Percentiles rank a stretch among this genome's conserved stretches.
These are phyloP conservation scores for Cucurbita moschata DNA, from an alignment of 306 rosid genomes.

Conservation along the genomic window DNA sequence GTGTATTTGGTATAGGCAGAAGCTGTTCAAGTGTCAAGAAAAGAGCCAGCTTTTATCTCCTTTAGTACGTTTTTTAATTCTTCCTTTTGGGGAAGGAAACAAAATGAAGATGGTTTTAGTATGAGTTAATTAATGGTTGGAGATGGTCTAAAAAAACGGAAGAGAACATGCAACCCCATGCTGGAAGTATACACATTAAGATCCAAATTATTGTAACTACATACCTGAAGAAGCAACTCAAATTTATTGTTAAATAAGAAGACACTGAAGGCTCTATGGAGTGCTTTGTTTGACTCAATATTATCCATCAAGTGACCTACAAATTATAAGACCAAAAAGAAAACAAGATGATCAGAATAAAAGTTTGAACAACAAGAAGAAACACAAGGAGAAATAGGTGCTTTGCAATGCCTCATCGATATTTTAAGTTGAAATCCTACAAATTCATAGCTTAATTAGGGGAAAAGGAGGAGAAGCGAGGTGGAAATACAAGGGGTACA, in stretches of 20 bases:
- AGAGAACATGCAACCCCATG: not conserved
- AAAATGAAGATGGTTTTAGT: not conserved
- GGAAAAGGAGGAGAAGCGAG: not conserved
- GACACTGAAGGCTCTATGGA: slow-evolving; percentile 96
- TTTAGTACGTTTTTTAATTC: no score
- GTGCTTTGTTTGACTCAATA: slow-evolving; percentile 65
- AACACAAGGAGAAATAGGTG: not conserved
- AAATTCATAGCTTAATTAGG: not conserved
- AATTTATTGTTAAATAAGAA: slow-evolving; percentile 80
- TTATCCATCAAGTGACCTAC: slow-evolving; percentile 95
- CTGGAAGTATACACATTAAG: not conserved
- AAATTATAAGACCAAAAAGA: not conserved
- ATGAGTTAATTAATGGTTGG: not conserved
- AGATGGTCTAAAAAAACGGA: not conserved
- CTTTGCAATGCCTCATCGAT: not conserved
- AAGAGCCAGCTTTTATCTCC: not conserved
- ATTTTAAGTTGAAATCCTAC: not conserved
- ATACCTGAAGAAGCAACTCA: slow-evolving; percentile 95
- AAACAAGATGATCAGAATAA: not conserved
- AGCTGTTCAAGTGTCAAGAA: no score
- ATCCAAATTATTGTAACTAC: not conserved
- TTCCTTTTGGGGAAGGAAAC: not conserved
- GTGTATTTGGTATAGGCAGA: no score
- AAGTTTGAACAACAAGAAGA: not conserved
- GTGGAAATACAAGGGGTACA: not conserved